Evolutionary conservation across 2,329 filamentous ascomycete species (phyloP).

Genomic region (Calonectria henricotiae): DNA sequence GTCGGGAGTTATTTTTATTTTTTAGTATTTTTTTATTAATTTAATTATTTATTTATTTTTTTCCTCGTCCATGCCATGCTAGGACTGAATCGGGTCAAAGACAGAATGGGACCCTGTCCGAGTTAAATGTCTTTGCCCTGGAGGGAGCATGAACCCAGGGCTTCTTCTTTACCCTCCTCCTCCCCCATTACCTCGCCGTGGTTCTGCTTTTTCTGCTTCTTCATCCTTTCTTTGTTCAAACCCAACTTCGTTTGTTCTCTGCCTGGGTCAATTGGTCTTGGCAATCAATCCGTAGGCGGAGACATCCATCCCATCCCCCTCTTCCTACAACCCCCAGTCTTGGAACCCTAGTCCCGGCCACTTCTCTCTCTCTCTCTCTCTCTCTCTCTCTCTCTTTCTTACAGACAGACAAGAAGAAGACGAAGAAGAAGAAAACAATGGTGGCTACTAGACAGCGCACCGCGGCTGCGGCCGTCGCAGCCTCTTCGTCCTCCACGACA

Average conservation of each 20-base stretch:
- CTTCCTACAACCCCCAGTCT: constrained; percentile 7
- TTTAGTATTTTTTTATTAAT: too few relatives aligned
- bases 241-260: neutral
- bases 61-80: constrained; percentile 33
- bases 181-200: constrained; percentile 27
- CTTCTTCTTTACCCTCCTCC: constrained; percentile 22
- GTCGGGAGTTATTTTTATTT: too few relatives aligned
- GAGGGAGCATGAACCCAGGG: constrained; percentile 1
- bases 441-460: constrained; percentile 50
- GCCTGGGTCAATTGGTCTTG: constrained; percentile 17
- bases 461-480: constrained; percentile 36
- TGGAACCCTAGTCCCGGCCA: neutral
- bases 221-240: neutral
- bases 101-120: constrained; percentile 28
- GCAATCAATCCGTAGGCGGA: neutral
- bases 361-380: neutral
- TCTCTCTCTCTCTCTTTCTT: neutral
- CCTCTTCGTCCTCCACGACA: constrained; percentile 39
- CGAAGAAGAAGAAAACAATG: constrained; percentile 39
- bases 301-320: neutral
- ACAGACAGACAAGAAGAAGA: neutral
- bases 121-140: constrained; percentile 35
- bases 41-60: neutral
- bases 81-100: constrained; percentile 49
- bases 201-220: constrained; percentile 1